phyloP scores from a whole-genome alignment of 192 early-diverging fungal species.

The Coemansia sp. region DNA sequence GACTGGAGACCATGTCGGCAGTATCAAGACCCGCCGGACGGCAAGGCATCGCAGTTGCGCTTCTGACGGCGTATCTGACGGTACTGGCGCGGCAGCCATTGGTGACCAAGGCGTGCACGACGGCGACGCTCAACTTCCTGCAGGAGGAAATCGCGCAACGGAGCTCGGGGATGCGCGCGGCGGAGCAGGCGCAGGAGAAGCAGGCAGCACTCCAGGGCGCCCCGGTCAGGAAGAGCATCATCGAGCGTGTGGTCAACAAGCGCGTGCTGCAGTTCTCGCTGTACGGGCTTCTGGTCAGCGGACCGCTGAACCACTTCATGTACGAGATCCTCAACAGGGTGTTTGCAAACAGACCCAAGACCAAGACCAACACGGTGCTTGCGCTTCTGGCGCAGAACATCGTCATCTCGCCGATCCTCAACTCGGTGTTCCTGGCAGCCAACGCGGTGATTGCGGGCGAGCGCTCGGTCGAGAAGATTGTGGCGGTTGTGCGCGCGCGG shows the following conservation, averaged over 20 bases:
- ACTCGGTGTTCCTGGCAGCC: slow-evolving; percentile 80
- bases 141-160: slow-evolving; percentile 78
- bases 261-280: slow-evolving; percentile 78
- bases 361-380: slow-evolving; percentile 63
- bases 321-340: slow-evolving; percentile 74
- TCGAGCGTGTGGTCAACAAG: slow-evolving; percentile 57
- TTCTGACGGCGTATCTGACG: slow-evolving; percentile 64
- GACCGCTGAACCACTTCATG: slow-evolving; percentile 79
- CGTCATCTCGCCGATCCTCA: slow-evolving; percentile 82
- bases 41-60: slow-evolving; percentile 38
- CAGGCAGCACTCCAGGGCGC: slow-evolving; percentile 35
- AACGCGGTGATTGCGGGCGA: slow-evolving; percentile 82
- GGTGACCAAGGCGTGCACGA: slow-evolving; percentile 77
- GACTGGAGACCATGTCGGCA: slow-evolving; percentile 31
- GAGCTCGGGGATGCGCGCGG: slow-evolving; percentile 58
- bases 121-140: slow-evolving; percentile 70
- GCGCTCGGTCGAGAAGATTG: slow-evolving; percentile 55
- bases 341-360: slow-evolving; percentile 68
- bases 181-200: slow-evolving; percentile 45
- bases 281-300: slow-evolving; percentile 78
- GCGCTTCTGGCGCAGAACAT: slow-evolving; percentile 76
- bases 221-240: slow-evolving; percentile 17
- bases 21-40: slow-evolving; percentile 45
- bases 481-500: slow-evolving; percentile 59
- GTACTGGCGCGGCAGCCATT: slow-evolving; percentile 67